These are phyloP conservation scores for Cochlearia excelsa DNA, from an alignment of 345 rosid genomes.

Conservation along the genomic window DNA sequence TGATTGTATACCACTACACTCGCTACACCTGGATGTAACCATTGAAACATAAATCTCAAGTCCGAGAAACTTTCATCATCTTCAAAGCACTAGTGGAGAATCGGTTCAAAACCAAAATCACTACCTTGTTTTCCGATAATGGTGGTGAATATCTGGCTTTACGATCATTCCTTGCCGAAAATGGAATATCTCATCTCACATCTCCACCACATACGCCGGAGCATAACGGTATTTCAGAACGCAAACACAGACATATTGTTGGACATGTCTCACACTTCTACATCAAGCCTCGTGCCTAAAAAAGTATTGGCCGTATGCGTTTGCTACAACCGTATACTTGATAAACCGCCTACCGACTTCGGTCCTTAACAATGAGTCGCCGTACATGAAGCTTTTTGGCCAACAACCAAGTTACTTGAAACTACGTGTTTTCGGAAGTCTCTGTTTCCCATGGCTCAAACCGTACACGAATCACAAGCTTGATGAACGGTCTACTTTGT, in stretches of 20 bases:
- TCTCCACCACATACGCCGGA: conserved; percentile 1
- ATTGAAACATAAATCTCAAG: not conserved
- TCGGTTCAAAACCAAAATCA: not conserved
- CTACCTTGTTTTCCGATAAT: not conserved
- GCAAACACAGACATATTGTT: not conserved
- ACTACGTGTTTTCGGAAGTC: not conserved
- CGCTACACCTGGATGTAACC: not conserved
- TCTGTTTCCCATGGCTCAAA: conserved; percentile 7
- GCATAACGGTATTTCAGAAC: not conserved
- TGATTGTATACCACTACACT: not conserved
- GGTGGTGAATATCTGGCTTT: not conserved
- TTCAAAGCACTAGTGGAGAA: not conserved
- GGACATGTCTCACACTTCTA: not conserved
- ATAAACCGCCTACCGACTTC: not conserved
- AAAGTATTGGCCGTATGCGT: not conserved
- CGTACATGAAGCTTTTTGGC: not conserved
- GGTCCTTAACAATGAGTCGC: not conserved
- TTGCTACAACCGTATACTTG: not conserved
- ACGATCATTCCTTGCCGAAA: not conserved
- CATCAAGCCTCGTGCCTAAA: not conserved
- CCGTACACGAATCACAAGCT: conserved; percentile 2
- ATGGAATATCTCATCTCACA: not conserved
- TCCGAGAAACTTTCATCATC: not conserved
- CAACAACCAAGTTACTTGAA: not conserved
- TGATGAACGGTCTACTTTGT: not conserved